These are phyloP conservation scores for Malassezia brasiliensis DNA, from an alignment of 1,284 basidiomycete species.

Conservation along the genomic window DNA sequence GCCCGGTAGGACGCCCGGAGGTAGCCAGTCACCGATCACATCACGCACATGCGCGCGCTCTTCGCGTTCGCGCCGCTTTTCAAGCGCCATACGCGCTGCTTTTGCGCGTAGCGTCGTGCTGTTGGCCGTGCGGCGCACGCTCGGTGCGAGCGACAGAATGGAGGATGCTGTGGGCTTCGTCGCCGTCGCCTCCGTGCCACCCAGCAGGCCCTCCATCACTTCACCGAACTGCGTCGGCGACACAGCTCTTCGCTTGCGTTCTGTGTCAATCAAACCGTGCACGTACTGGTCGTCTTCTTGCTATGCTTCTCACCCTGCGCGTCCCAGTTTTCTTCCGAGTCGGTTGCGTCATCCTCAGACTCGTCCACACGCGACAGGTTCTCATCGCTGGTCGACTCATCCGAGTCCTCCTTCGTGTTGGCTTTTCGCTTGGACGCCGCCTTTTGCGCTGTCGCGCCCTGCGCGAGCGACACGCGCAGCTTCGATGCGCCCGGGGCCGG, in stretches of 20 bases:
- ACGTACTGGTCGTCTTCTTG: conserved; percentile 37
- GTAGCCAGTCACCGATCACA: conserved; percentile 44
- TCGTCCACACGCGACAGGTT: conserved; percentile 19
- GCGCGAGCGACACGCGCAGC: conserved; percentile 11
- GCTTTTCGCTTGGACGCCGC: not conserved
- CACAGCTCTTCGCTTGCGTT: conserved; percentile 40
- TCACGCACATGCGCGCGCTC: conserved; percentile 41
- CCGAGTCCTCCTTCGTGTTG: conserved; percentile 17
- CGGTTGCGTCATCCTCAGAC: conserved; percentile 13
- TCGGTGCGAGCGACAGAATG: conserved; percentile 44
- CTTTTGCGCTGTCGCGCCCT: not conserved
- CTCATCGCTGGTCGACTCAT: conserved; percentile 5
- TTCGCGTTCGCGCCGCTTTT: conserved; percentile 33
- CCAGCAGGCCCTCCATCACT: conserved; percentile 34
- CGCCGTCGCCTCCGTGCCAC: conserved; percentile 12
- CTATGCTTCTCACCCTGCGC: conserved; percentile 14
- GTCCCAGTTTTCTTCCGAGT: conserved; percentile 28
- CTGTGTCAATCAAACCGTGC: conserved; percentile 8
- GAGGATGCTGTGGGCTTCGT: not conserved
- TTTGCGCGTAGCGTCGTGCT: conserved; percentile 34
- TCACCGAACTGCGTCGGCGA: conserved; percentile 40
- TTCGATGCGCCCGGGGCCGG: not conserved
- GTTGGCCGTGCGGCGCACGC: conserved; percentile 32
- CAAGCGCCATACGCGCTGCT: conserved; percentile 36
- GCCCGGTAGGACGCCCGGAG: conserved; percentile 27